Evolutionary conservation across 169 alveolate species (phyloP), one percentile per base, ranked within the genome.

Genomic region (Eimeria acervulina): DNA sequence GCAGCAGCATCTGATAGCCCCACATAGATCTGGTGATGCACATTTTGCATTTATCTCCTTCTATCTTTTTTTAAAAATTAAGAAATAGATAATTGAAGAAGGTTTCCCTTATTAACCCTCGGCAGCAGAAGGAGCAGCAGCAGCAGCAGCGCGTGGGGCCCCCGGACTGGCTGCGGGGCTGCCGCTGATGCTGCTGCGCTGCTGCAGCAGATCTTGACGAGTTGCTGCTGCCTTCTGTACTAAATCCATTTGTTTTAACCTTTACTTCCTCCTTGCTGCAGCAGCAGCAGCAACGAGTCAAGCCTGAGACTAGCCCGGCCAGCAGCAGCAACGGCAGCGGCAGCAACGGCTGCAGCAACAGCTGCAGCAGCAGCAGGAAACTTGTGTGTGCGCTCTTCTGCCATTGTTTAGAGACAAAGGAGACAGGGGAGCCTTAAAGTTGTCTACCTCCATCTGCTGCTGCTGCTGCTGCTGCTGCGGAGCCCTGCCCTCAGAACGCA

Each of bases 141-240:
- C 90, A 80, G 68, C 68, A 17, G 90, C 70, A 44, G 51, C 2
- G n/a, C 85, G 90, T 80, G 90, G 90, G 90, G 90, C 90, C 90
- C 61, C 68, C 17, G 23, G 36, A 1, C 42, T 28, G 3, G 90
- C 90, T 80, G 90, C 90, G 90, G 90, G 90, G 90, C 61, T 80
- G 70, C 70, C 26, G 85, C 85, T 74, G 85, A 19, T 74, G 85
- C 55, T 74, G 55, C 28, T n/a, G 47, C 40, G 85, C 85, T 33
- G 85, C 85, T 74, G 85, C 85, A 26, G 85, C 85, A 8, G 85
- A 33, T 74, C 28, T 74, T 38, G 85, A n/a, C 28, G 1, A 33
- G 51, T 23, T 74, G 44, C 85, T 74, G 85, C 85, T 74, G 85
- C 85, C 85, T 74, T 74, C 85, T 74, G 52, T 42, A 1, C 7